Conservation (phyloP, 78 protist genomes). For the slime mould (Dictyostelium discoideum) region DNA sequence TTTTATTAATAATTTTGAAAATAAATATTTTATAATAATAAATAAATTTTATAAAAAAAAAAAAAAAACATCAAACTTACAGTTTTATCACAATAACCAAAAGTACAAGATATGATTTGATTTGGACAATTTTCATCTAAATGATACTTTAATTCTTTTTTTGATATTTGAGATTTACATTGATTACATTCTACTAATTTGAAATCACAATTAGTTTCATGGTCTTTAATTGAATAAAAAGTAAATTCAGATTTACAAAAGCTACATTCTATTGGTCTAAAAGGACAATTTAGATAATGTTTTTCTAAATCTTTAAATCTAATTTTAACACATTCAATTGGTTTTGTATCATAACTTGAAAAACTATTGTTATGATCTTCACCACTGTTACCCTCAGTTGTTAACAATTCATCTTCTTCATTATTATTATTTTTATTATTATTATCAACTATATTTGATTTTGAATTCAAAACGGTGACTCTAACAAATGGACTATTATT, state of each 20-base stretch:
- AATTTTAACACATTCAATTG: conserved; percentile 10
- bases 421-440: background rate
- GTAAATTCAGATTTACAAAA: background rate
- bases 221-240: background rate
- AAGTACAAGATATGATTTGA: conserved; percentile 39
- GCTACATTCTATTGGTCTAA: background rate
- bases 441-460: background rate
- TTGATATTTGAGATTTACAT: conserved; percentile 11
- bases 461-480: background rate
- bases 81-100: conserved; percentile 20
- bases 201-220: conserved; percentile 31
- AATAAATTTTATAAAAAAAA: background rate
- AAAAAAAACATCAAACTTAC: background rate
- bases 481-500: background rate
- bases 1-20: background rate
- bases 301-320: conserved; percentile 16
- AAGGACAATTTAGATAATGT: conserved; percentile 11
- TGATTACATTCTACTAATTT: conserved; percentile 8
- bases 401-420: background rate
- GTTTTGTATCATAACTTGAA: background rate
- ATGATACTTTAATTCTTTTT: conserved; percentile 30
- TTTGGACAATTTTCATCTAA: conserved; percentile 33
- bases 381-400: background rate
- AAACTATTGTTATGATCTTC: background rate
- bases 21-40: background rate